These are phyloP conservation scores for Starmerella sp. DNA, from an alignment of 805 yeast genomes.

Conservation along the genomic window DNA sequence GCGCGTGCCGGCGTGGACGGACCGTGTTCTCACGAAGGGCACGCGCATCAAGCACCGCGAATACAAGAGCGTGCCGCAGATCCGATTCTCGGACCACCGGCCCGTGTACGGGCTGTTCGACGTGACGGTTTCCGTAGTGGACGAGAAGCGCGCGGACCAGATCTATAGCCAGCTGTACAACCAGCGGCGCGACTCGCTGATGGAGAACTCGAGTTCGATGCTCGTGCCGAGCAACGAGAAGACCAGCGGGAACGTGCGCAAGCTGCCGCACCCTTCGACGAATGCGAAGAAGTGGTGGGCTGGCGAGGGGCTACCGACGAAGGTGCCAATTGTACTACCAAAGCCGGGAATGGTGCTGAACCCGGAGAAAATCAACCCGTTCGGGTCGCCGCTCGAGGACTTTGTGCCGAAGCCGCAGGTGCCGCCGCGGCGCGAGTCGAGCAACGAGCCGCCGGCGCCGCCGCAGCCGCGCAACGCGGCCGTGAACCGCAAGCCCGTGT, in stretches of 20 bases:
- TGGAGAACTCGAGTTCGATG: constrained; percentile 25
- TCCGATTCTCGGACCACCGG: constrained; percentile 74
- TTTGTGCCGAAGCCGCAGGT: constrained; percentile 32
- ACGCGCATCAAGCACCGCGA: constrained; percentile 39
- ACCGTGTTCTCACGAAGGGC: constrained; percentile 65
- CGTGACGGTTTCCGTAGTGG: constrained; percentile 55
- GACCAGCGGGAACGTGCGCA: not conserved
- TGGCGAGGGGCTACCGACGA: constrained; percentile 62
- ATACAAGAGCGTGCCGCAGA: constrained; percentile 51
- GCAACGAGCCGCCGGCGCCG: not conserved
- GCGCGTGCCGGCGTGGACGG: constrained; percentile 95
- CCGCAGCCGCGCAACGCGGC: not conserved
- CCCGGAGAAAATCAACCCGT: constrained; percentile 60
- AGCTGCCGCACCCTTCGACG: constrained; percentile 79
- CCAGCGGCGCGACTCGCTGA: constrained; percentile 36
- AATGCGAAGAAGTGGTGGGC: constrained; percentile 88
- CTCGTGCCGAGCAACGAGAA: constrained; percentile 11
- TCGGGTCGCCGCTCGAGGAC: constrained; percentile 42
- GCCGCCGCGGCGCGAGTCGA: not conserved
- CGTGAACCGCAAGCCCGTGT: constrained; percentile 10
- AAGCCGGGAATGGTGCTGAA: constrained; percentile 43
- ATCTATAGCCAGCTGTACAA: constrained; percentile 51
- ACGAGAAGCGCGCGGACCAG: constrained; percentile 47
- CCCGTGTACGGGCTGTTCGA: constrained; percentile 79
- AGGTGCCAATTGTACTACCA: constrained; percentile 43